Evolutionary conservation across 2,329 filamentous ascomycete species (phyloP), one percentile per base, ranked within the genome.

Genomic region (Cercospora zeae-maydis): DNA sequence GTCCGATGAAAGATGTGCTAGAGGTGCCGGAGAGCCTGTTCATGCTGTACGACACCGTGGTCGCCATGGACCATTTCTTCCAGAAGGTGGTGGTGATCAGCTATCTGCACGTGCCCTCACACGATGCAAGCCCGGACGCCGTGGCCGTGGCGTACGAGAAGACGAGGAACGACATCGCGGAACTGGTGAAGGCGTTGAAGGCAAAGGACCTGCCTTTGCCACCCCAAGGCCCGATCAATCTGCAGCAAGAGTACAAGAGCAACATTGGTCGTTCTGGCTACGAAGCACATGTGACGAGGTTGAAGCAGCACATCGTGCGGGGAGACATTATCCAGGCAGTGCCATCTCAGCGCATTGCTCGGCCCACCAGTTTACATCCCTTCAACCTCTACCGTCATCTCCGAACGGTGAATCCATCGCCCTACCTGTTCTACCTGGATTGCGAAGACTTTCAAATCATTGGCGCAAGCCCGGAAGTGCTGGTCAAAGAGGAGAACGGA

Each of bases 241-340:
- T 87, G 10, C 84, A 89, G 63, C 87, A 92, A 71, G 83, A 93
- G 72, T 96, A 95, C 77, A 90, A 84, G 16, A 98, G 93, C 68
- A 99, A 99, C 78, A 91, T 98, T 70, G 95, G 95, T 19, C 89
- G 85, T 66, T 82, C 84, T 49, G 95, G 95, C 37, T 99, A 99
- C 79, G 92, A 97, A 79, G 81, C 79, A n/a, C 93, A 98, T 75
- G 95, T 99, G 60, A 88, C 85, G 24, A 82, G 79, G 52, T 83
- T 99, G 64, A 98, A 98, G 81, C 83, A 92, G 78, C 93, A 98
- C 81, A 98, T 99, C 71, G 84, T 86, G 71, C 84, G 86, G 66
- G 95, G 95, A 70, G 92, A 98, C 80, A 98, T 99, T 75, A 98
- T 99, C 78, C 95, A 99, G 77, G 92, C 92, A 0, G 95, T 99